Conservation (phyloP, 148 eudicot species). For the Camellia granthamiana region DNA sequence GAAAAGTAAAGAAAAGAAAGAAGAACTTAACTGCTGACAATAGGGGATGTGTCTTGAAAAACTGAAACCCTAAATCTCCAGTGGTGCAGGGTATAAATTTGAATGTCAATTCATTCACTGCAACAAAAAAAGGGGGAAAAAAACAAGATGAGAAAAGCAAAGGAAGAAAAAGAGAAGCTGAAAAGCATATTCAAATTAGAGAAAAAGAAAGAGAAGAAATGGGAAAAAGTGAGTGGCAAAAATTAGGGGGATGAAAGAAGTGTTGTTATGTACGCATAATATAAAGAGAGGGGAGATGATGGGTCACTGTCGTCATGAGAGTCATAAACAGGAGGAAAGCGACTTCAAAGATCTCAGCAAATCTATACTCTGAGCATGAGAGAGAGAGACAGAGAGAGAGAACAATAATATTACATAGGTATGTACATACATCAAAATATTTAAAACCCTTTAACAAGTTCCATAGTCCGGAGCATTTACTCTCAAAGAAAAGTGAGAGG, state of each 20-base stretch:
- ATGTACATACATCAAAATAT: too few relatives aligned
- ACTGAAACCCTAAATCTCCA: slow-evolving; percentile 5
- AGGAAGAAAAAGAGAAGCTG: background rate
- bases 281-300: slow-evolving; percentile 25
- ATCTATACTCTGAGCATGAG: too few relatives aligned
- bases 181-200: background rate
- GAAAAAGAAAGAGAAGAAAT: slow-evolving; percentile 2
- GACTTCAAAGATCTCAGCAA: slow-evolving; percentile 50
- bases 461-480: background rate
- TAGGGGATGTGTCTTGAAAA: background rate
- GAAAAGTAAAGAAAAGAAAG: background rate
- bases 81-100: background rate
- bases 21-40: slow-evolving; percentile 10
- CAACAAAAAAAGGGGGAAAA: background rate
- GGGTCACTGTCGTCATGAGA: slow-evolving; percentile 81
- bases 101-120: background rate
- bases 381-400: too few relatives aligned
- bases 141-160: background rate
- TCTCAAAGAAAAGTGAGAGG: background rate
- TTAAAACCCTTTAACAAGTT: background rate
- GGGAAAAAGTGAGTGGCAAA: background rate
- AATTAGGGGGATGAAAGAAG: background rate
- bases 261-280: background rate
- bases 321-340: slow-evolving; percentile 61
- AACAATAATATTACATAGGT: too few relatives aligned